Percentiles rank a stretch among this genome's conserved stretches.
Evolutionary conservation across 2,329 filamentous ascomycete genomes (phyloP).

Genomic region (Metarhizium robertsii): DNA sequence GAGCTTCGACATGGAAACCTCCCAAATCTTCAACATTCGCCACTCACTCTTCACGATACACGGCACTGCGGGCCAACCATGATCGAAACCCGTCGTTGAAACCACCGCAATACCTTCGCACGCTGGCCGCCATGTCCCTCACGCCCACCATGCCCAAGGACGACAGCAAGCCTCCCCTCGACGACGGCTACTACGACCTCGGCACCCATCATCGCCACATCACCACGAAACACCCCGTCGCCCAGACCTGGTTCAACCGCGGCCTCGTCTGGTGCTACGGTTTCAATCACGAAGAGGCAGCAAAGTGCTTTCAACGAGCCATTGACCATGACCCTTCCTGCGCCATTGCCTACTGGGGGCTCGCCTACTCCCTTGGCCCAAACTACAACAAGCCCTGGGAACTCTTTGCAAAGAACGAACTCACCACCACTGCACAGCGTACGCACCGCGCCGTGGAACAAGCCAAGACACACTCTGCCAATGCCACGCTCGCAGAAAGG

Average conservation of each 20-base stretch:
- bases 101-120: neutral
- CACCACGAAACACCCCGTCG: constrained; percentile 38
- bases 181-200: constrained; percentile 45
- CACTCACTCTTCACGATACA: too few relatives aligned
- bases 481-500: constrained; percentile 35
- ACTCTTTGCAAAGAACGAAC: constrained; percentile 54
- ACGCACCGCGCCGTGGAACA: constrained; percentile 20
- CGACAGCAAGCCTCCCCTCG: neutral
- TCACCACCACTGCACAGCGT: constrained; percentile 35
- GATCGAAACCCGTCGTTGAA: too few relatives aligned
- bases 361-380: constrained; percentile 62
- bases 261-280: constrained; percentile 66
- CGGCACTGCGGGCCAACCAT: too few relatives aligned
- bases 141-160: neutral
- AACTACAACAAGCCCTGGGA: constrained; percentile 75
- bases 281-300: constrained; percentile 69
- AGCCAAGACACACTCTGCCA: constrained; percentile 14
- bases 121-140: neutral
- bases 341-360: constrained; percentile 59
- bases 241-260: constrained; percentile 61
- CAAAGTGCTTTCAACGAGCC: constrained; percentile 53
- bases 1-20: too few relatives aligned
- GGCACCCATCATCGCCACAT: constrained; percentile 48
- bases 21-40: too few relatives aligned
- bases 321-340: constrained; percentile 43